phyloP scores from a whole-genome alignment of 306 rosid genomes.

The Cucurbita pepo region DNA sequence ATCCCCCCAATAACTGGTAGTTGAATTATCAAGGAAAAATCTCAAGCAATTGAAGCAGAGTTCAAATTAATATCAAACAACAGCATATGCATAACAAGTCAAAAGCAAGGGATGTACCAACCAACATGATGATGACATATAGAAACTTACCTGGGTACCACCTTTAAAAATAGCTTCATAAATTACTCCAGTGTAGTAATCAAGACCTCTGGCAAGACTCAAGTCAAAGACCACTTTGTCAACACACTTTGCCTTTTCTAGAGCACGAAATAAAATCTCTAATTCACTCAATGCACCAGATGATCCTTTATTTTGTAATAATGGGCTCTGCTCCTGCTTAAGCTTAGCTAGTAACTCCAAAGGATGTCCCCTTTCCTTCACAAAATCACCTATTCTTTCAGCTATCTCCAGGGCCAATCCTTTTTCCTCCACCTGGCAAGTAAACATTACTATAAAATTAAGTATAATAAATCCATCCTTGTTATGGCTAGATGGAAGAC shows the following conservation, averaged over 20 bases:
- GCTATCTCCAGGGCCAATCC: constrained; percentile 69
- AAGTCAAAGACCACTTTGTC: constrained; percentile 76
- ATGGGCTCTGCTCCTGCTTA: constrained; percentile 51
- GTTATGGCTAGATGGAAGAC: background rate
- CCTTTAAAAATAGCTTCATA: constrained; percentile 90
- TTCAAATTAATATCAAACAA: background rate
- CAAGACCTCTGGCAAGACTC: constrained; percentile 96
- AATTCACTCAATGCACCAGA: constrained; percentile 59
- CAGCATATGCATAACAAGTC: background rate
- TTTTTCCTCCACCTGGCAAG: constrained; percentile 72
- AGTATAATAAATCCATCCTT: background rate
- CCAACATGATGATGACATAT: background rate
- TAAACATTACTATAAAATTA: background rate
- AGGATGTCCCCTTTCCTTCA: constrained; percentile 72
- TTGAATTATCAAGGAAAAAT: background rate
- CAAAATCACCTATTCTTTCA: constrained; percentile 61
- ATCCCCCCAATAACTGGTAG: background rate
- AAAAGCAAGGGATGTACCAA: background rate
- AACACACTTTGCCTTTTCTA: constrained; percentile 54
- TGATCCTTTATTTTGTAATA: constrained; percentile 41
- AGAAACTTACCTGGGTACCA: constrained; percentile 52
- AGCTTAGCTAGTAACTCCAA: constrained; percentile 53
- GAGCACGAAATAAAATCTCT: constrained; percentile 62
- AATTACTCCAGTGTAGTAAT: constrained; percentile 90
- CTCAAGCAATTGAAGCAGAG: background rate